Percentiles rank a stretch among this genome's conserved stretches.
These are phyloP conservation scores for Pholiota molesta DNA, from an alignment of 768 basidiomycete species.

Conservation along the genomic window DNA sequence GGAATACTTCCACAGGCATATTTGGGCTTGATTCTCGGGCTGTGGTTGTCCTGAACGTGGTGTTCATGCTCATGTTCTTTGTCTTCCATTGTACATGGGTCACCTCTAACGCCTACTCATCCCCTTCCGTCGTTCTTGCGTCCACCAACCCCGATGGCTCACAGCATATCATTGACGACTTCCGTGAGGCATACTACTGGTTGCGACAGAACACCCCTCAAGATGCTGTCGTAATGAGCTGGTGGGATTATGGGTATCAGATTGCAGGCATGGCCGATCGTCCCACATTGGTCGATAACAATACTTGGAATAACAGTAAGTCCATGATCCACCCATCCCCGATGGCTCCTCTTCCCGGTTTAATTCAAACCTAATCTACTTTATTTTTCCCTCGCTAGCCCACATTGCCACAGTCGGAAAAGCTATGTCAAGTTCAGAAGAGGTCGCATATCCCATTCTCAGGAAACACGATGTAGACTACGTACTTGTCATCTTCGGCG, in stretches of 20 bases:
- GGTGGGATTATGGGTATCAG: slow-evolving; percentile 99
- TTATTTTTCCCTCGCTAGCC: slow-evolving; percentile 45
- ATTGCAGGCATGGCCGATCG: slow-evolving; percentile 99
- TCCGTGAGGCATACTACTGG: slow-evolving; percentile 99
- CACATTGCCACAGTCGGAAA: slow-evolving; percentile 99
- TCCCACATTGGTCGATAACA: slow-evolving; percentile 96
- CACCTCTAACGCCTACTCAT: slow-evolving; percentile 93
- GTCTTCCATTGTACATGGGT: slow-evolving; percentile 98
- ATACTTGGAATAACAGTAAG: slow-evolving; percentile 99
- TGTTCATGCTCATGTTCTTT: slow-evolving; percentile 84
- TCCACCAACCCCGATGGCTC: slow-evolving; percentile 80
- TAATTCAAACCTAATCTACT: slow-evolving; percentile 1
- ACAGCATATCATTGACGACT: slow-evolving; percentile 97
- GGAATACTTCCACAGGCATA: slow-evolving; percentile 57
- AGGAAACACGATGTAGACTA: slow-evolving; percentile 98
- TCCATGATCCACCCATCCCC: slow-evolving; percentile 13
- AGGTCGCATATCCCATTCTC: slow-evolving; percentile 95
- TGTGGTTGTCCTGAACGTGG: slow-evolving; percentile 70
- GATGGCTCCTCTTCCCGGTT: background rate
- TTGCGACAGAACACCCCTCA: slow-evolving; percentile 92
- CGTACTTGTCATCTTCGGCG: slow-evolving; percentile 96
- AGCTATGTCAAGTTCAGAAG: slow-evolving; percentile 94
- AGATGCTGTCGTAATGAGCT: slow-evolving; percentile 94
- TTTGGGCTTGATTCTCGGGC: slow-evolving; percentile 86
- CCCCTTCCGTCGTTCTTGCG: slow-evolving; percentile 94